Evolutionary conservation across 192 early-diverging fungal species (phyloP).

Genomic region (Coemansia sp.): DNA sequence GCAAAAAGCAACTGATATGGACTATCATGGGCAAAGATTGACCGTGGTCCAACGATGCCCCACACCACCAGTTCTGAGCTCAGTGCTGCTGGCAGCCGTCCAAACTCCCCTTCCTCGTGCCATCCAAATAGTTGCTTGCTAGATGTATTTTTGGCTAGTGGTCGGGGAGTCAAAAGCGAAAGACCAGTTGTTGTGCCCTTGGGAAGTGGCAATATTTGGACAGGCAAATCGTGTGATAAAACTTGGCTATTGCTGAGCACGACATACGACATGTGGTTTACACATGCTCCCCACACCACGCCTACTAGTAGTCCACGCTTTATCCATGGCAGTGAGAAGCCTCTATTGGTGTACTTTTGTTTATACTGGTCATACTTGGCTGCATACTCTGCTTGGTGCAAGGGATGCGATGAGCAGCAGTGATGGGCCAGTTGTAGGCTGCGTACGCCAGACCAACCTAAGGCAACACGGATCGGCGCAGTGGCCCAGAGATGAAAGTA

Average conservation of each 20-base stretch:
- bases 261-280: constrained; percentile 44
- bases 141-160: background rate
- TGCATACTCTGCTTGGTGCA: background rate
- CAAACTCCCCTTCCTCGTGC: constrained; percentile 53
- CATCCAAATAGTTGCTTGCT: constrained; percentile 29
- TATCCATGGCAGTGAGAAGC: constrained; percentile 37
- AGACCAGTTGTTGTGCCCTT: background rate
- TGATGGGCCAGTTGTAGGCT: constrained; percentile 45
- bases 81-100: constrained; percentile 43
- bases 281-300: constrained; percentile 47
- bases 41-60: constrained; percentile 51
- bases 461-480: constrained; percentile 39
- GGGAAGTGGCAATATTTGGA: background rate
- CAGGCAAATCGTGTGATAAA: background rate
- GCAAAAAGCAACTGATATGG: constrained; percentile 48
- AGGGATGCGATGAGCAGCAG: constrained; percentile 12
- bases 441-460: constrained; percentile 54
- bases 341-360: background rate
- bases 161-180: constrained; percentile 2
- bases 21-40: constrained; percentile 34
- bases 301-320: constrained; percentile 41
- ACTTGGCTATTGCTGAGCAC: constrained; percentile 22
- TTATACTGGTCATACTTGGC: background rate
- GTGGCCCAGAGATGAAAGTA: constrained; percentile 56
- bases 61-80: constrained; percentile 54